Evolutionary conservation across 164 flowering plant species (phyloP), one percentile per base, ranked within the genome.

Genomic region (Taxillus chinensis): DNA sequence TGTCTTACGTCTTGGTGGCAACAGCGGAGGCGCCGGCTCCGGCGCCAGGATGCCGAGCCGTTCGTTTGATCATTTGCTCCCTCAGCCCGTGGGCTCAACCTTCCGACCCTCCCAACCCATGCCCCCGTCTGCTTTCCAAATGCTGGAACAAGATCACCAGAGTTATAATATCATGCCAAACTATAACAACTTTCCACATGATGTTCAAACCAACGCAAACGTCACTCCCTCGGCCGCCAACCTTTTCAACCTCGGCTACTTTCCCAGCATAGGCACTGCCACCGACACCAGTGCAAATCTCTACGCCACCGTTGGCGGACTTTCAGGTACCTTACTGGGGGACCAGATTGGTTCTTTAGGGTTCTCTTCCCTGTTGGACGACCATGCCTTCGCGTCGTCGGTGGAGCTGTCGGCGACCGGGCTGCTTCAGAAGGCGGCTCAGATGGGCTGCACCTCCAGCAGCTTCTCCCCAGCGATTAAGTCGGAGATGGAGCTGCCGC

Each of bases 351-450:
- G 66, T 7, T 67, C 79, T 1, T 61, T 64, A 50, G 54, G 73
- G 17, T 62, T 83, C 42, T 79, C 81, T 54, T 75, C 78, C 12
- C 60, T 77, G 13, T 9, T 70, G 40, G 83, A 74, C 55, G 65
- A 68, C n/a, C 76, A 76, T 4, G 57, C 52, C 53, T 59, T 67
- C 3, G 5, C 9, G 7, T 42, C 70, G 37, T 76, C 90, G 37
- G 75, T 88, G 2, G 86, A 83, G 43, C 83, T 86, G 92, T 86
- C 96, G 8, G 96, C 98, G 2, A 91, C 97, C 8, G 91, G 93
- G 41, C 64, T 89, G 73, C 91, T 90, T 27, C 93, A 87, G 59
- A 87, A 82, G 55, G 93, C 93, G 11, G 91, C 88, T 60, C 90
- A 85, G 68, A 73, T 87, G 75, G 95, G 95, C 17, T 81, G 90